Percentiles rank a stretch among this genome's conserved stretches.
These are phyloP conservation scores for Mortierella sp. DNA, from an alignment of 371 early-diverging fungal genomes.

Conservation along the genomic window DNA sequence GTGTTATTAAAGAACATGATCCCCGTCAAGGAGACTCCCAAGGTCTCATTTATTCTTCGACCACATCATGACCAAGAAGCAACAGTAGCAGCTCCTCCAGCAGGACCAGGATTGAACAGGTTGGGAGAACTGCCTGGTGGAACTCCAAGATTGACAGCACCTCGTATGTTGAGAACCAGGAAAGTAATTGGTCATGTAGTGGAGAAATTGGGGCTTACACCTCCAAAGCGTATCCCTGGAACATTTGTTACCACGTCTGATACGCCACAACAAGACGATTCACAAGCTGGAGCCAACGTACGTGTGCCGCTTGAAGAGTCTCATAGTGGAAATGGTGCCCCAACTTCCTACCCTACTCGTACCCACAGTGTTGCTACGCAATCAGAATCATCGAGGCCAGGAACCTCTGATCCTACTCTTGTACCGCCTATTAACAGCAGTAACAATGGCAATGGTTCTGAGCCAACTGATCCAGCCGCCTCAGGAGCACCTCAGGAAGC, in stretches of 20 bases:
- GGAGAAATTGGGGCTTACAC: conserved; percentile 74
- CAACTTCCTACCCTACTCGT: neutral
- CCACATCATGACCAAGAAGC: conserved; percentile 69
- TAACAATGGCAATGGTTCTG: neutral
- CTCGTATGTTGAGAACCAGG: conserved; percentile 87
- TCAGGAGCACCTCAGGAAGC: neutral
- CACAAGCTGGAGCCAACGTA: neutral
- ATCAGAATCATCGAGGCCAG: neutral
- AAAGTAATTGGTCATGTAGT: conserved; percentile 87
- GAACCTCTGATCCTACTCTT: neutral
- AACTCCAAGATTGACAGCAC: conserved; percentile 84
- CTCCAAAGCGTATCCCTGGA: conserved; percentile 47
- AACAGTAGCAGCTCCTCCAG: neutral
- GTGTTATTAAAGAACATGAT: conserved; percentile 66
- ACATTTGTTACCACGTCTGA: conserved; percentile 31
- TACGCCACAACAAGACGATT: conserved; percentile 3
- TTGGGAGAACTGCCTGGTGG: conserved; percentile 58
- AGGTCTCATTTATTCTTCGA: conserved; percentile 85
- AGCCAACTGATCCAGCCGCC: too few relatives aligned
- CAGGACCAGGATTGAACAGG: conserved; percentile 29
- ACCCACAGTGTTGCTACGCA: neutral
- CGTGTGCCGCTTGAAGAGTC: conserved; percentile 17
- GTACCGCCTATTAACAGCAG: neutral
- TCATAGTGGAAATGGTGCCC: neutral
- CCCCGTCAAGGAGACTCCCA: conserved; percentile 79